These are phyloP conservation scores for Calocybe indica DNA, from an alignment of 768 basidiomycete genomes.

Conservation along the genomic window DNA sequence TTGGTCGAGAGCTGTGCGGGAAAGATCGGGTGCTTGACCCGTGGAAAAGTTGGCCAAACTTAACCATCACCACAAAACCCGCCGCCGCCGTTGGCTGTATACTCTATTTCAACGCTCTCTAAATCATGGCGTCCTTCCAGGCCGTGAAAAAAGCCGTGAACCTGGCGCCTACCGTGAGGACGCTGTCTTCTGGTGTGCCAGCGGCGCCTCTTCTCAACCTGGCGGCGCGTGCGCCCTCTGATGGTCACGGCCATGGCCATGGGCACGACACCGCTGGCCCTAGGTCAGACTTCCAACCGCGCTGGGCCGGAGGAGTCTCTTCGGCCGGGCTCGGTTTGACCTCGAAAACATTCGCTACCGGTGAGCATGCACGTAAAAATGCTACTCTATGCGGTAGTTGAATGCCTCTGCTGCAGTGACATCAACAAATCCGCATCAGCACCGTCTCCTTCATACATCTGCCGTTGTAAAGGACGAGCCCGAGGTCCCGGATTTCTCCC, in stretches of 20 bases:
- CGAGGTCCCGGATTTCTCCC: constrained; percentile 83
- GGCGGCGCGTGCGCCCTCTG: constrained; percentile 54
- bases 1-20: constrained; percentile 16
- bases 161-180: constrained; percentile 75
- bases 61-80: constrained; percentile 16
- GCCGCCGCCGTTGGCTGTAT: constrained; percentile 12
- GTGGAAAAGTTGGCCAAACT: constrained; percentile 28
- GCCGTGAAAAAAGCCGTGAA: constrained; percentile 79
- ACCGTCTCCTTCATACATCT: constrained; percentile 76
- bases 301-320: constrained; percentile 57
- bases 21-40: constrained; percentile 36
- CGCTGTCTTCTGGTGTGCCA: constrained; percentile 77
- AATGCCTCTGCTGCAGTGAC: constrained; percentile 31
- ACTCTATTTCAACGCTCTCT: constrained; percentile 17
- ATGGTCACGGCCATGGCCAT: constrained; percentile 57
- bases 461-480: constrained; percentile 62
- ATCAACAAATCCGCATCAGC: constrained; percentile 50
- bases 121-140: constrained; percentile 61
- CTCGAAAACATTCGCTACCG: constrained; percentile 56
- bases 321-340: constrained; percentile 48
- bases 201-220: constrained; percentile 70
- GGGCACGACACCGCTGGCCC: constrained; percentile 32
- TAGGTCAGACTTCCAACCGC: constrained; percentile 57
- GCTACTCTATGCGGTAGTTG: constrained; percentile 2
- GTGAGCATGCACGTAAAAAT: constrained; percentile 34